Evolutionary conservation across 2,329 filamentous ascomycete genomes (phyloP).

Genomic region (Aureobasidium pullulans): DNA sequence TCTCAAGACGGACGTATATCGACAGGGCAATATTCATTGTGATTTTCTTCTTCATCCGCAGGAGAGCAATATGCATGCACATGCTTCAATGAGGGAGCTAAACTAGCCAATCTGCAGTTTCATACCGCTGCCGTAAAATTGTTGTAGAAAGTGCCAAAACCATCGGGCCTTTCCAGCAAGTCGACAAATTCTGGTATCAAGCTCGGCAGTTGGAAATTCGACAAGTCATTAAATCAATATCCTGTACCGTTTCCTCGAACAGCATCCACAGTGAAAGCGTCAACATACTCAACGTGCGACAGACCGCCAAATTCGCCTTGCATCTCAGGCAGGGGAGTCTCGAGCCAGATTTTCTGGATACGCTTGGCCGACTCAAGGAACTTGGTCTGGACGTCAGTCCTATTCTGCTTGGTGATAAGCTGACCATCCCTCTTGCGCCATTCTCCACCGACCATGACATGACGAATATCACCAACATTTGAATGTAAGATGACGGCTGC

Average conservation of each 20-base stretch:
- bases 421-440: conserved; percentile 40
- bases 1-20: too few species aligned
- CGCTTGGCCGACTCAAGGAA: neutral
- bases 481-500: conserved; percentile 41
- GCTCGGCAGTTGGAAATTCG: too few species aligned
- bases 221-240: neutral
- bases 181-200: neutral
- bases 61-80: too few species aligned
- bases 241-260: neutral
- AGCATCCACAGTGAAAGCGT: neutral
- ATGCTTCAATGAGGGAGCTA: too few species aligned
- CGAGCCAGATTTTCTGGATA: neutral
- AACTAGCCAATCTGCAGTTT: too few species aligned
- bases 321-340: neutral
- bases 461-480: conserved; percentile 47
- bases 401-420: neutral
- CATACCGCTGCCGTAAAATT: too few species aligned
- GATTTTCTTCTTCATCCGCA: too few species aligned
- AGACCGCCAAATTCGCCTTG: neutral
- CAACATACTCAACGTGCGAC: neutral
- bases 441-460: conserved; percentile 45
- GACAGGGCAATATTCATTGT: too few species aligned
- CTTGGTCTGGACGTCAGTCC: neutral
- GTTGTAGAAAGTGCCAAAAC: too few species aligned
- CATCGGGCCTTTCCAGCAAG: too few species aligned